phyloP scores from a whole-genome alignment of 2,329 filamentous ascomycete genomes.

The Xylariales sp. region DNA sequence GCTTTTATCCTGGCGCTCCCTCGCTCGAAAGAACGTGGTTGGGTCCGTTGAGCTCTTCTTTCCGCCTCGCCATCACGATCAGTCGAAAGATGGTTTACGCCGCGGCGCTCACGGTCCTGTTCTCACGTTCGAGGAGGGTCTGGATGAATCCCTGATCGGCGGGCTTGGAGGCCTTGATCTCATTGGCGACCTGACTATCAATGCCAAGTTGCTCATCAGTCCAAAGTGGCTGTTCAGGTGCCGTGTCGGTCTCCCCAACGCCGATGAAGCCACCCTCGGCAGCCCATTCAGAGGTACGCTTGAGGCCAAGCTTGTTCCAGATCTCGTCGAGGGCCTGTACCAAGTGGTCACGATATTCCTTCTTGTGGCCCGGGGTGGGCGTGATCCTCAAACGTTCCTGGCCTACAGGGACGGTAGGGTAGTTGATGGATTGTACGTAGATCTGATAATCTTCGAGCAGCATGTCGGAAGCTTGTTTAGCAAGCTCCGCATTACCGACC shows the following conservation, averaged over 20 bases:
- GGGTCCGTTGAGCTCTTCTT: conserved; percentile 27
- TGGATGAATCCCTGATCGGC: conserved; percentile 46
- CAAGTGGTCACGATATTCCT: conserved; percentile 80
- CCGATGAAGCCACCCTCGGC: conserved; percentile 90
- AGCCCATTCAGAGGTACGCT: conserved; percentile 90
- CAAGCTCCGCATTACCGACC: conserved; percentile 88
- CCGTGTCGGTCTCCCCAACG: conserved; percentile 68
- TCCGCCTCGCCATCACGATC: too few species aligned
- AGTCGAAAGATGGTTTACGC: too few species aligned
- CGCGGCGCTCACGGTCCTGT: conserved; percentile 25
- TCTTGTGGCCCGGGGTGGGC: conserved; percentile 86
- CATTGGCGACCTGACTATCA: conserved; percentile 53
- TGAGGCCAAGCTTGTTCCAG: conserved; percentile 83
- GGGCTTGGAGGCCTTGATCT: conserved; percentile 48
- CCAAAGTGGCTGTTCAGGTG: conserved; percentile 74
- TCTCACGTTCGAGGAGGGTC: conserved; percentile 54
- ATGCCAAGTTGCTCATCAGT: conserved; percentile 83
- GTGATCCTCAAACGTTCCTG: conserved; percentile 96
- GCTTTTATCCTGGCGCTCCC: too few species aligned
- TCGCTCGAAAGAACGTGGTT: conserved; percentile 28
- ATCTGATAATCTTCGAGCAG: conserved; percentile 86
- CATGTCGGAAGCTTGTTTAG: conserved; percentile 88
- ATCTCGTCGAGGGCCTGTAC: conserved; percentile 80
- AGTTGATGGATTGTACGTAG: conserved; percentile 67
- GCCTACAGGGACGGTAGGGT: conserved; percentile 39